A percentile compares a stretch with the other conserved stretches of the same genome.
Conservation (phyloP, 208 protist species). For the Crithidia thermophila region DNA sequence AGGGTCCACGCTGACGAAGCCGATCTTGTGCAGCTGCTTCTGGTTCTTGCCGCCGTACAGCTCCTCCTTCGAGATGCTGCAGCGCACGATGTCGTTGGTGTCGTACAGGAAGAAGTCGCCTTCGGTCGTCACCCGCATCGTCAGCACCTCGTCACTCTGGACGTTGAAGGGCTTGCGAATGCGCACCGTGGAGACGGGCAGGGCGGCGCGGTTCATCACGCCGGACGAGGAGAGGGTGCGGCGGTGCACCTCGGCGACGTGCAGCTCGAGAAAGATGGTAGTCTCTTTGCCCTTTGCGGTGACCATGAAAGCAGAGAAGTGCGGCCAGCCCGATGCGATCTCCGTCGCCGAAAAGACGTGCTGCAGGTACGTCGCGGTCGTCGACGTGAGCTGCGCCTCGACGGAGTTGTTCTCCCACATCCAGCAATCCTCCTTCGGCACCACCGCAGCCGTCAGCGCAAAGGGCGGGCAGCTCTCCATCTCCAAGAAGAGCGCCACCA, state of each 20-base stretch:
- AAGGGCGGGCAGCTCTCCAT: conserved; percentile 12
- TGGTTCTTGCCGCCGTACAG: conserved; percentile 29
- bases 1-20: conserved; percentile 62
- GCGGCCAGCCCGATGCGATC: conserved; percentile 43
- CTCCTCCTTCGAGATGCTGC: conserved; percentile 56
- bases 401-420: conserved; percentile 59
- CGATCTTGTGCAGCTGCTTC: conserved; percentile 32
- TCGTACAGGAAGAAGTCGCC: conserved; percentile 86
- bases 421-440: conserved; percentile 45
- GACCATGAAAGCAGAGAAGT: conserved; percentile 67
- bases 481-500: conserved; percentile 28
- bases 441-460: conserved; percentile 30
- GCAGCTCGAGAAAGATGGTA: conserved; percentile 80
- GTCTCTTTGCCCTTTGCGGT: conserved; percentile 57
- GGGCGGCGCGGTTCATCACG: conserved; percentile 15
- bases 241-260: conserved; percentile 42
- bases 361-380: conserved; percentile 42
- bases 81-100: conserved; percentile 75
- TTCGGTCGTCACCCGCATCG: conserved; percentile 72
- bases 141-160: conserved; percentile 67
- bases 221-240: conserved; percentile 26
- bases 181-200: conserved; percentile 21
- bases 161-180: conserved; percentile 69
- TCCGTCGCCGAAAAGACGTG: conserved; percentile 33
- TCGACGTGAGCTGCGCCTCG: conserved; percentile 47